Evolutionary conservation across 2,329 filamentous ascomycete species (phyloP), one percentile per base, ranked within the genome.

Genomic region (Verticillium albo-atrum): DNA sequence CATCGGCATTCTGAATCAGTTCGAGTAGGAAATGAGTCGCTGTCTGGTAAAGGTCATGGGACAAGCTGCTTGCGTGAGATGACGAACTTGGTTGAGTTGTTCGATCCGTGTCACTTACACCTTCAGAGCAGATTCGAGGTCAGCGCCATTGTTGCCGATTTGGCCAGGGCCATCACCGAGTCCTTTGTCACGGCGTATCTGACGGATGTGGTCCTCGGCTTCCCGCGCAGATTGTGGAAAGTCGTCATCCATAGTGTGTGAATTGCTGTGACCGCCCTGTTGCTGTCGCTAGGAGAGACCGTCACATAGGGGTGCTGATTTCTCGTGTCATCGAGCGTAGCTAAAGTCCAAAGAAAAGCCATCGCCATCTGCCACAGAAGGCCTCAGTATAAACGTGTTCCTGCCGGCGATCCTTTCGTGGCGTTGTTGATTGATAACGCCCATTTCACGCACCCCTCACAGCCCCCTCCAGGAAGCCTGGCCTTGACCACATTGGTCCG

Each of bases 1-100:
- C 75, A 54, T 77, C 75, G 5, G 74, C 75, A 64, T 77, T 78
- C 55, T 77, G 75, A 32, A 77, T 70, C 1, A 77, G 65, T 59
- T 77, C 74, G 7, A 74, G 67, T 4, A 77, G 64, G 62, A 77
- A 77, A 58, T 72, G 73, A 3, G 73, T 71, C 3, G 67, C 60
- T 15, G 64, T 70, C 30, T 65, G 64, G 59, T 78, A 75, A 5
- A 75, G 65, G 52, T 74, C 59, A 12, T 68, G 53, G 3, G 67
- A 65, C 25, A 69, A 58, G 51, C 65, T 66, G 37, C 26, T 4
- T 3, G 15, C n/a, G 42, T 50, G 14, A 53, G 51, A 17, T n/a
- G n/a, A n/a, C n/a, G n/a, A n/a, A n/a, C n/a, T n/a, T n/a, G n/a
- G n/a, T n/a, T n/a, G n/a, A n/a, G n/a, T n/a, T n/a, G 14, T 7